Evolutionary conservation across 345 rosid genomes (phyloP).

Genomic region (Sisymbrium irio): DNA sequence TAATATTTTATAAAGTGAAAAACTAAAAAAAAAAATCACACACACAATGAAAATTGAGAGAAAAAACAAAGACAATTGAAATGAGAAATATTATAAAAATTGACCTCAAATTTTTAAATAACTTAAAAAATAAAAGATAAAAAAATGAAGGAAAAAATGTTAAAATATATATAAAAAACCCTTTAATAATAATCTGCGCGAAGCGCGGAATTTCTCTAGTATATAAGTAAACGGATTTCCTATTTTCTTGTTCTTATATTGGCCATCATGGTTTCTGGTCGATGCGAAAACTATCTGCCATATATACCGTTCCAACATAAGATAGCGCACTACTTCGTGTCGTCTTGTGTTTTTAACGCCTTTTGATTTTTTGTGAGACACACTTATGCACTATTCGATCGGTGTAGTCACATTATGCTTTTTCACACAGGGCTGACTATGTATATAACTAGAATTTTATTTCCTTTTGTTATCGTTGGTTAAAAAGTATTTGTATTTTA

Average conservation of each 20-base stretch:
- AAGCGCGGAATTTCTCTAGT: too few relatives aligned
- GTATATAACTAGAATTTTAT: not conserved
- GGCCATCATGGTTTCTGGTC: not conserved
- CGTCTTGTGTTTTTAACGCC: not conserved
- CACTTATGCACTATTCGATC: not conserved
- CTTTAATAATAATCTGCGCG: too few relatives aligned
- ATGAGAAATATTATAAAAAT: too few relatives aligned
- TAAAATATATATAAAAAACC: too few relatives aligned
- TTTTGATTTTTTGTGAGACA: not conserved
- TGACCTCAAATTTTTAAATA: too few relatives aligned
- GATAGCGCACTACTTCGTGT: not conserved
- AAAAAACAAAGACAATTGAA: too few relatives aligned
- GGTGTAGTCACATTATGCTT: not conserved
- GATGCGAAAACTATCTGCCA: not conserved
- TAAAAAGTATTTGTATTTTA: not conserved
- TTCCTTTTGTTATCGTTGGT: not conserved
- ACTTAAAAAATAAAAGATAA: too few relatives aligned
- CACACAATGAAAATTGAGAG: too few relatives aligned
- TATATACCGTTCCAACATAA: not conserved
- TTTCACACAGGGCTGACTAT: not conserved
- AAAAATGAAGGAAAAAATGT: too few relatives aligned
- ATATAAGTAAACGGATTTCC: not conserved
- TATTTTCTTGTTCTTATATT: not conserved
- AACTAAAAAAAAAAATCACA: too few relatives aligned
- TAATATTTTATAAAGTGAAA: too few relatives aligned